phyloP scores from a whole-genome alignment of 2,329 filamentous ascomycete species.

The Clonostachys sp. region DNA sequence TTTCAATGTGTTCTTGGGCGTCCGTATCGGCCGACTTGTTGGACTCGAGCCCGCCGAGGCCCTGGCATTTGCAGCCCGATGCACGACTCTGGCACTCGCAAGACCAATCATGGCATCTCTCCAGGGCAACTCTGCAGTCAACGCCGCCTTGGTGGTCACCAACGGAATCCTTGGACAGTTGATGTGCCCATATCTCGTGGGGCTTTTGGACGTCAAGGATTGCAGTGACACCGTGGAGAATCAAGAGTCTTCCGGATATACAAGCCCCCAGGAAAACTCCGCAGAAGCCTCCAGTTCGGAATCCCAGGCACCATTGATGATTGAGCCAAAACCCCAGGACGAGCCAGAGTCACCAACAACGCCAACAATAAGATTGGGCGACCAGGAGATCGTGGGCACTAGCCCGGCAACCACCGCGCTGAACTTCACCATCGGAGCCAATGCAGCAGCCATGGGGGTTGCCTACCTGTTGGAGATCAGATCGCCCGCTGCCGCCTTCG shows the following conservation, averaged over 20 bases:
- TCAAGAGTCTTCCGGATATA: not conserved
- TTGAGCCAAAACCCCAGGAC: not conserved
- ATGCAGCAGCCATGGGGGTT: constrained; percentile 56
- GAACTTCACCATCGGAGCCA: constrained; percentile 51
- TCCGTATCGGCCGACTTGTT: constrained; percentile 25
- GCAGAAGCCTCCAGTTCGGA: not conserved
- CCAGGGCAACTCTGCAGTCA: constrained; percentile 38
- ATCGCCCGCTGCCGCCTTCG: constrained; percentile 49
- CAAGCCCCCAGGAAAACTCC: not conserved
- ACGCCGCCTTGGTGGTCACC: constrained; percentile 45
- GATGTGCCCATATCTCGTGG: constrained; percentile 22
- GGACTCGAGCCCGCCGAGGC: constrained; percentile 26
- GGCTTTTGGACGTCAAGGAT: too few relatives aligned
- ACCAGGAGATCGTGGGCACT: constrained; percentile 13
- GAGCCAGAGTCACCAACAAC: not conserved
- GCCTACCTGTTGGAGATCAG: constrained; percentile 50
- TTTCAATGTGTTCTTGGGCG: constrained; percentile 35
- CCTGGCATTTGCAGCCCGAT: constrained; percentile 43
- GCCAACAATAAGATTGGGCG: not conserved
- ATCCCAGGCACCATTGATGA: not conserved
- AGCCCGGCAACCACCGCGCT: constrained; percentile 35
- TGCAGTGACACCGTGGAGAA: not conserved
- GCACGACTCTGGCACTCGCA: constrained; percentile 44
- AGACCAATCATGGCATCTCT: constrained; percentile 39
- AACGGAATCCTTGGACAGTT: constrained; percentile 42